Evolutionary conservation across 1,139 yeast species (phyloP), one percentile per base, ranked within the genome.

Genomic region (Candida labiduridarum): DNA sequence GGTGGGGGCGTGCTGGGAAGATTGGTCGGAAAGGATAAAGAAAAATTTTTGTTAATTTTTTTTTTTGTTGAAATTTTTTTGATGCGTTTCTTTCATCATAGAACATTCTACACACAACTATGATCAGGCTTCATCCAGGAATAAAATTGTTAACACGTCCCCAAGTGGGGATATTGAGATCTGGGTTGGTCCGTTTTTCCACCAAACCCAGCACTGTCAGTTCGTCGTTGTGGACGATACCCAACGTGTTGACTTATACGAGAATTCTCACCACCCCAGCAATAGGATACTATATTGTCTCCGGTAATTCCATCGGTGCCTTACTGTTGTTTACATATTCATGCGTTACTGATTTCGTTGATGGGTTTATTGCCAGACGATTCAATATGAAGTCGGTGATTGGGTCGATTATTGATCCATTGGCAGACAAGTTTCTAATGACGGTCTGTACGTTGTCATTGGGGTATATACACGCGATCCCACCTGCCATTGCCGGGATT

Each of bases 401-500:
- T 4, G 99, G 99, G 0, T 87, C 97, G 0, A 86, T 95, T 18
- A 74, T 95, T 41, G 99, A 95, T 62, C 99, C 99, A 0, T 78
- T 91, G 73, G 99, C 99, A 0, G 99, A 95, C 64, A 95, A 95
- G 66, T 74, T 89, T 22, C 74, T 95, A 44, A 90, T 95, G 97
- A 81, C 95, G 41, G 83, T 89, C 0, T 83, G 96, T 49, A 91
- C 98, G 0, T 75, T 85, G 0, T 83, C 96, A 48, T 71, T 94
- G 52, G 84, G 95, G 0, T 81, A 83, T 35, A 77, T 85, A 0
- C 83, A 87, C 3, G 82, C 84, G 16, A 82, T 89, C 64, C 95
- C 91, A 0, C 50, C 80, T 3, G 78, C 83, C 49, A 71, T 94
- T 47, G 97, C 96, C 0, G 68, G 74, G 0, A 59, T 90, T 16